Evolutionary conservation across 2,329 filamentous ascomycete species (phyloP).

Genomic region (Rosellinia necatrix): DNA sequence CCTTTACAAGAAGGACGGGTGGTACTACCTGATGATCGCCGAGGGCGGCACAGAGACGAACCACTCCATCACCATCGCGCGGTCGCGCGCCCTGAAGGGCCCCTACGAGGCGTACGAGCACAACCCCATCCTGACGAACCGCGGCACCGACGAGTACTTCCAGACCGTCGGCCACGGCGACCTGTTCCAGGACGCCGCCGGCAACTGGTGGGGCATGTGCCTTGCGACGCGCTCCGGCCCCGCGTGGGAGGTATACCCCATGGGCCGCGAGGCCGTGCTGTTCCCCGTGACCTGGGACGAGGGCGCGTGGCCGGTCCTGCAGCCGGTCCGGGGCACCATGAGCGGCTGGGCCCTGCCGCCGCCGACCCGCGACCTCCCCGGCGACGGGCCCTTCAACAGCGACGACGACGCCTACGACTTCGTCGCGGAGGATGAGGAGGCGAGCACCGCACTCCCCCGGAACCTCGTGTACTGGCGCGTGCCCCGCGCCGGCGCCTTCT

Average conservation of each 20-base stretch:
- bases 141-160: conserved; percentile 45
- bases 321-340: conserved; percentile 51
- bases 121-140: conserved; percentile 53
- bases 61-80: conserved; percentile 50
- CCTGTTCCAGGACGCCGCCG: conserved; percentile 48
- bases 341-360: conserved; percentile 47
- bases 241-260: conserved; percentile 50
- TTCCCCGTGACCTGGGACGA: conserved; percentile 51
- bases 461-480: conserved; percentile 43
- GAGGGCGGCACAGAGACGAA: conserved; percentile 52
- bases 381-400: conserved; percentile 36
- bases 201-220: conserved; percentile 58
- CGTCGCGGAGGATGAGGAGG: too few relatives aligned
- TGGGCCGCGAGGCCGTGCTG: conserved; percentile 58
- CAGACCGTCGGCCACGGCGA: conserved; percentile 52
- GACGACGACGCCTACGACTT: conserved; percentile 35
- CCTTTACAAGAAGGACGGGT: conserved; percentile 49
- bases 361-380: conserved; percentile 41
- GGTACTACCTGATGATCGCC: conserved; percentile 55
- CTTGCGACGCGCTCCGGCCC: conserved; percentile 52
- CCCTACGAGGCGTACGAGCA: conserved; percentile 48
- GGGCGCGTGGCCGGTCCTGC: conserved; percentile 53
- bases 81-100: conserved; percentile 45
- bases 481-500: conserved; percentile 35
- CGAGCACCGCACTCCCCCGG: conserved; percentile 32